These are phyloP conservation scores for Colletotrichum liaoningense DNA, from an alignment of 2,329 filamentous ascomycete genomes.

Conservation along the genomic window DNA sequence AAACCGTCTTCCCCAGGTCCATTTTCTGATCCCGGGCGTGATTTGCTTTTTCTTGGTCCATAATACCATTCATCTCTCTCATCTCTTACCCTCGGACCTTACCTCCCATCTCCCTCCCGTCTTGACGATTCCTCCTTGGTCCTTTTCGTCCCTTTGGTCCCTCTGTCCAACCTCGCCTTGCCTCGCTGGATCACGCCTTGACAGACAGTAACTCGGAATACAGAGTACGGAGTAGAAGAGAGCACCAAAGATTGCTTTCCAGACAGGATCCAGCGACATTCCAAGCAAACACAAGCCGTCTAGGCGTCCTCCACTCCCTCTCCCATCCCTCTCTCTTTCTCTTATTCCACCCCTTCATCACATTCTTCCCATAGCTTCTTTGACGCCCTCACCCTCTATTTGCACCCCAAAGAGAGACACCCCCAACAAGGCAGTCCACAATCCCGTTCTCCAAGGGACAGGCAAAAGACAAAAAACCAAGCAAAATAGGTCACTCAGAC, in stretches of 20 bases:
- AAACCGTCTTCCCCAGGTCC: slow-evolving; percentile 8
- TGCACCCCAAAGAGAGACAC: neutral
- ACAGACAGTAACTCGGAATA: neutral
- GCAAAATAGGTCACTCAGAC: slow-evolving; percentile 9
- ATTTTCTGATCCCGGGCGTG: neutral
- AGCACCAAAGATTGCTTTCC: slow-evolving; percentile 11
- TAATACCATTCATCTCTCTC: slow-evolving; percentile 18
- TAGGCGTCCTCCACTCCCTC: slow-evolving; percentile 14
- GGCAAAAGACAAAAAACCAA: neutral
- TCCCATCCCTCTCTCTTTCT: neutral
- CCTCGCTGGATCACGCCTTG: slow-evolving; percentile 7
- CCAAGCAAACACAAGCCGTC: slow-evolving; percentile 9
- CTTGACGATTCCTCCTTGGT: slow-evolving; percentile 25
- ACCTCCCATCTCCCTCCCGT: slow-evolving; percentile 22
- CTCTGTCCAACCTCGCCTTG: slow-evolving; percentile 26
- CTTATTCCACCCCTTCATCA: slow-evolving; percentile 1
- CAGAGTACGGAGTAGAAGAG: neutral
- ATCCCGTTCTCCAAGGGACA: neutral
- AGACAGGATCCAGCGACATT: slow-evolving; percentile 24
- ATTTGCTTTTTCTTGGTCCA: slow-evolving; percentile 16
- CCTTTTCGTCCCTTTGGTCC: slow-evolving; percentile 15
- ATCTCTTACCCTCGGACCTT: slow-evolving; percentile 25
- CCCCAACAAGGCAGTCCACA: neutral
- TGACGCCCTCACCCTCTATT: slow-evolving; percentile 5
- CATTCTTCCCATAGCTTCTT: slow-evolving; percentile 2